phyloP scores from a whole-genome alignment of 805 yeast species.

The Lipomyces spencermartinsiae region DNA sequence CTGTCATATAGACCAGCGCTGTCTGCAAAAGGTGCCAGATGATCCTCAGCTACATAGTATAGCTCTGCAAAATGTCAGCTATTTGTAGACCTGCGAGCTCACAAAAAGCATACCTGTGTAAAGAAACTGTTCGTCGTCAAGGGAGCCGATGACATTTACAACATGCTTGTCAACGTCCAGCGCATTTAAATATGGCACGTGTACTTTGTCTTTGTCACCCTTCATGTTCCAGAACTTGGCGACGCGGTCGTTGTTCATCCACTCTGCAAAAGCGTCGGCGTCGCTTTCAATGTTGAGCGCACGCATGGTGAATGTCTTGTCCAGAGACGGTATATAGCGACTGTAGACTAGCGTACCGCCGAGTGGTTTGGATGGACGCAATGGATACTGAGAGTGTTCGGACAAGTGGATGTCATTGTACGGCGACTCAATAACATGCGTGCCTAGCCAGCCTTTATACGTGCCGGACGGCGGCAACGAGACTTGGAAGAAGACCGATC shows the following conservation, averaged over 20 bases:
- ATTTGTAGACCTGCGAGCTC: not conserved
- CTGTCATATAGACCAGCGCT: constrained; percentile 36
- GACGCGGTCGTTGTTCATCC: constrained; percentile 42
- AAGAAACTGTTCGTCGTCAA: constrained; percentile 38
- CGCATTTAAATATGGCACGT: constrained; percentile 31
- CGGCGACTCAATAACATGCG: not conserved
- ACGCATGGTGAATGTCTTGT: constrained; percentile 25
- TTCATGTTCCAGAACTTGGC: constrained; percentile 40
- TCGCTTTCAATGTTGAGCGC: constrained; percentile 24
- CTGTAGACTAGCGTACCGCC: constrained; percentile 30
- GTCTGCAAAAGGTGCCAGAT: constrained; percentile 36
- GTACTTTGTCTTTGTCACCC: constrained; percentile 29
- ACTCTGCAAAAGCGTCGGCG: constrained; percentile 29
- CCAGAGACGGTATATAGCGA: constrained; percentile 37
- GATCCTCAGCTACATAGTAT: constrained; percentile 42
- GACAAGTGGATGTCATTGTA: not conserved
- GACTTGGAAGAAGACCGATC: constrained; percentile 10
- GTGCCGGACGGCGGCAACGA: constrained; percentile 2
- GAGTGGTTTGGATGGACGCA: constrained; percentile 16
- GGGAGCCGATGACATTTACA: constrained; percentile 36
- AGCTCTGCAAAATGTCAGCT: constrained; percentile 31
- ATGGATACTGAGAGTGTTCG: constrained; percentile 7
- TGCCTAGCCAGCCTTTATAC: constrained; percentile 5
- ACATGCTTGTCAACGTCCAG: constrained; percentile 34
- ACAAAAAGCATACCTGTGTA: constrained; percentile 30